Base-by-base conservation (phyloP, 176 grass and related monocot species). In the Chloris gayana region DNA sequence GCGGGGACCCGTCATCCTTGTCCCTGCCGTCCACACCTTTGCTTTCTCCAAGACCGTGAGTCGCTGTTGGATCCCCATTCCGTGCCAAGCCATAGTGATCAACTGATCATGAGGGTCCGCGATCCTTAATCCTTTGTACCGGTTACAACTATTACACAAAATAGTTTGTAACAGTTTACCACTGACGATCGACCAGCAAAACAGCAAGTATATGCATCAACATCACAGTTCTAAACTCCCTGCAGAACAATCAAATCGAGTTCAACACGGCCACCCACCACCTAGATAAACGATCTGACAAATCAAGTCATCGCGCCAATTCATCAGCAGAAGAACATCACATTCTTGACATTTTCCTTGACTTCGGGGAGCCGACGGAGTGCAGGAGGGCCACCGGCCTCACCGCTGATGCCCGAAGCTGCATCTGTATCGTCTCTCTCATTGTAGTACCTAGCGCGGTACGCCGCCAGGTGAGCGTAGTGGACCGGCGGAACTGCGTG, bases 401-500 rank as follows among this genome's bases (percentile, higher is more conserved):
- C 67, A 17, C 26, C 34, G 17, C 84, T 76, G 39, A 5, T 51
- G 26, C 64, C 50, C 0, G 85, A 75, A 12, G 39, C 21, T 18
- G n/a, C 85, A 6, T 93, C 91, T 32, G 61, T 71, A 15, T 53
- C 21, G 4, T 86, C 91, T 21, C 45, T 80, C 8, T 94, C 89
- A 42, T 88, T 64, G 42, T 97, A 94, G 32, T 71, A 83, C 9
- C 94, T 85, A 1, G 91, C 94, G 0, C 94, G 87, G 76, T 80
- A 94, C 2, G 94, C 94, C 0, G 87, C 91, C 38, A 97, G 57
- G 77, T 94, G 94, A 56, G 94, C 94, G 33, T 97, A 97, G 76
- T 94, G 90, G 6, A 85, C 94, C 1, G 94, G 89, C 5, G 94
- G 94, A 38, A 97, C 94, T 97, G 73, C 66, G 19, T 14, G 4